A percentile compares a stretch with the other conserved stretches of the same genome.
Conservation (phyloP, 129 eudicot genomes). For the Chrysanthemum lavandulifolium region DNA sequence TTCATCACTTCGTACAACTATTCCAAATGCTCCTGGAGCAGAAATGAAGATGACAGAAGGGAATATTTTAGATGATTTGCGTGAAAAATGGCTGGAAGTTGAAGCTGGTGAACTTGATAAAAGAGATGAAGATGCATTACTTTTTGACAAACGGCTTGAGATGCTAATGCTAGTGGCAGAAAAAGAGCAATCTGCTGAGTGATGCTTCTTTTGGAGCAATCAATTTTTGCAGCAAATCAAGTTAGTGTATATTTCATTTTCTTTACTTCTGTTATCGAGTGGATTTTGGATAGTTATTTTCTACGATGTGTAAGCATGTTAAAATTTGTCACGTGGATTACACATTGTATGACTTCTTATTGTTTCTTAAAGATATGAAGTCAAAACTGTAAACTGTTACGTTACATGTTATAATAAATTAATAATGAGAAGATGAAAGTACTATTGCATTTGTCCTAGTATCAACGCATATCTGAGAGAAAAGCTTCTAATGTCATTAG, state of each 20-base stretch:
- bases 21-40: conserved; percentile 96
- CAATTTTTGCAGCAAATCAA: conserved; percentile 10
- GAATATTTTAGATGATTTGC: conserved; percentile 83
- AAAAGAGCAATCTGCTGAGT: conserved; percentile 44
- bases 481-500: too few species aligned
- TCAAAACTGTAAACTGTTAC: not conserved
- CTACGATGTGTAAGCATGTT: conserved; percentile 14
- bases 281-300: conserved; percentile 7
- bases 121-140: conserved; percentile 84
- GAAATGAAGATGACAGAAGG: conserved; percentile 57
- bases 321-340: not conserved
- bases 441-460: too few species aligned
- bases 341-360: not conserved
- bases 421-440: not conserved
- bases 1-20: conserved; percentile 79
- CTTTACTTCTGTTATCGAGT: not conserved
- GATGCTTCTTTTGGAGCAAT: conserved; percentile 4
- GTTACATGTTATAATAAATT: not conserved
- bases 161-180: conserved; percentile 82
- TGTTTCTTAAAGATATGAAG: not conserved
- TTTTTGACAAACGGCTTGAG: conserved; percentile 89
- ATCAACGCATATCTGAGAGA: too few species aligned
- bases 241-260: not conserved
- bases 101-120: conserved; percentile 94
- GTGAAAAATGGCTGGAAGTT: conserved; percentile 96